Evolutionary conservation across 2,329 filamentous ascomycete species (phyloP).

Genomic region (Phaeoacremonium minimum): DNA sequence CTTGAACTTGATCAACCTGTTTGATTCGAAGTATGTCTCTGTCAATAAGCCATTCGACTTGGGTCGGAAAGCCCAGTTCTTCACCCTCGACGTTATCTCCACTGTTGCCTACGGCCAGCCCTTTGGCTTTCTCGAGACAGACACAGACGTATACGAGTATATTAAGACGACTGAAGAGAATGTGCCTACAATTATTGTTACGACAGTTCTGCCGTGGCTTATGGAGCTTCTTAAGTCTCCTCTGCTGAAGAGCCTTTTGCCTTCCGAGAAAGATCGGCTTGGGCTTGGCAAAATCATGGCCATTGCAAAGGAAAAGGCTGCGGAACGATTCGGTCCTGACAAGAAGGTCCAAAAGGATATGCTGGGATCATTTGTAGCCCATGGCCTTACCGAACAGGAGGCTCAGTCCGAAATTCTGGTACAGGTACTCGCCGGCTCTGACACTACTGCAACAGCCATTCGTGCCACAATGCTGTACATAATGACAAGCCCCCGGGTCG

Average conservation of each 20-base stretch:
- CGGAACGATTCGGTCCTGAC: neutral
- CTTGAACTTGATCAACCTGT: slow-evolving; percentile 5
- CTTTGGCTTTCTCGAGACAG: slow-evolving; percentile 35
- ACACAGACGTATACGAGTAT: slow-evolving; percentile 36
- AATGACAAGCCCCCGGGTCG: neutral
- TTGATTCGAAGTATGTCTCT: neutral
- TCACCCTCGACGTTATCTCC: slow-evolving; percentile 44
- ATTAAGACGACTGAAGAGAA: slow-evolving; percentile 30
- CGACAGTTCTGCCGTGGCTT: neutral
- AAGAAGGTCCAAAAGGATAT: neutral
- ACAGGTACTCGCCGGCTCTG: slow-evolving; percentile 9
- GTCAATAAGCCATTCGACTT: slow-evolving; percentile 24
- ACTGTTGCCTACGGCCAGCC: slow-evolving; percentile 37
- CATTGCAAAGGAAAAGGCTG: neutral
- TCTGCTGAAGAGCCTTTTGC: neutral
- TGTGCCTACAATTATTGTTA: slow-evolving; percentile 24
- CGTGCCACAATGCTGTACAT: neutral
- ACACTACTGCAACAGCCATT: slow-evolving; percentile 8
- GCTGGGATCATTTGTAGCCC: slow-evolving; percentile 7
- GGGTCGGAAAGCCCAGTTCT: slow-evolving; percentile 34
- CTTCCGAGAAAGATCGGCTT: neutral
- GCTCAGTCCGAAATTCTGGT: slow-evolving; percentile 5
- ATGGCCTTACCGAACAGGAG: slow-evolving; percentile 3
- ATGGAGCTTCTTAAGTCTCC: slow-evolving; percentile 11
- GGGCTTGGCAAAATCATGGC: neutral